These are phyloP conservation scores for Hypericum androsaemum DNA, from an alignment of 345 rosid genomes.

Conservation along the genomic window DNA sequence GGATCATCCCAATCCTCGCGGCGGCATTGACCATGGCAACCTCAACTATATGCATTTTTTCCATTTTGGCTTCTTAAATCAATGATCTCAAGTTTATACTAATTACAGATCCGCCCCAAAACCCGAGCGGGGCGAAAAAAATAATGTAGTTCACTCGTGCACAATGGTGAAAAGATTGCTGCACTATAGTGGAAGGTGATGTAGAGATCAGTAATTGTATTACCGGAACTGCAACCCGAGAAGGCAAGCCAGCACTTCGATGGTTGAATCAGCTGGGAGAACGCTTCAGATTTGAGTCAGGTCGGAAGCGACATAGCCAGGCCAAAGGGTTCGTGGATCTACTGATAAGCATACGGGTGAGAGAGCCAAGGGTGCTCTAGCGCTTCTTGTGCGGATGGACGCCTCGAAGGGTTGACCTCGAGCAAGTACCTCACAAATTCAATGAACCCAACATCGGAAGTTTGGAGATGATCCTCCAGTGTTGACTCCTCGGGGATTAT, in stretches of 20 bases:
- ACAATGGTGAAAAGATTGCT: slow-evolving; percentile 6
- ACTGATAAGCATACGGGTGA: slow-evolving; percentile 16
- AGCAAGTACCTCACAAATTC: slow-evolving; percentile 64
- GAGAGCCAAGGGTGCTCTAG: slow-evolving; percentile 86
- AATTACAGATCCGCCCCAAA: slow-evolving; percentile 18
- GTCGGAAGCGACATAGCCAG: no score
- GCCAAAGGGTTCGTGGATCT: background rate
- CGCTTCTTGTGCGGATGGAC: slow-evolving; percentile 79
- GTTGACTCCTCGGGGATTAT: slow-evolving; percentile 58
- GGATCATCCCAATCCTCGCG: background rate
- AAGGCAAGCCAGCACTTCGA: no score
- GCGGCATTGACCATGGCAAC: background rate
- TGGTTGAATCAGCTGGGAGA: background rate
- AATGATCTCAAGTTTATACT: background rate
- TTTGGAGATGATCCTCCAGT: slow-evolving; percentile 51
- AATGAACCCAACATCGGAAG: slow-evolving; percentile 41
- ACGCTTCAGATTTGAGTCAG: slow-evolving; percentile 3
- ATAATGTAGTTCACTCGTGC: background rate
- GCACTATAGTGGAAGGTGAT: slow-evolving; percentile 1
- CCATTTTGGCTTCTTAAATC: slow-evolving; percentile 10
- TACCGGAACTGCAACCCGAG: no score
- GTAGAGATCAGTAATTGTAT: background rate
- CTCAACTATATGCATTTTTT: slow-evolving; percentile 3
- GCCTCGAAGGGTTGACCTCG: slow-evolving; percentile 62
- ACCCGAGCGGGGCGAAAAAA: slow-evolving; percentile 1